phyloP scores from a whole-genome alignment of 2,329 filamentous ascomycete genomes.

The Colletotrichum nymphaeae region DNA sequence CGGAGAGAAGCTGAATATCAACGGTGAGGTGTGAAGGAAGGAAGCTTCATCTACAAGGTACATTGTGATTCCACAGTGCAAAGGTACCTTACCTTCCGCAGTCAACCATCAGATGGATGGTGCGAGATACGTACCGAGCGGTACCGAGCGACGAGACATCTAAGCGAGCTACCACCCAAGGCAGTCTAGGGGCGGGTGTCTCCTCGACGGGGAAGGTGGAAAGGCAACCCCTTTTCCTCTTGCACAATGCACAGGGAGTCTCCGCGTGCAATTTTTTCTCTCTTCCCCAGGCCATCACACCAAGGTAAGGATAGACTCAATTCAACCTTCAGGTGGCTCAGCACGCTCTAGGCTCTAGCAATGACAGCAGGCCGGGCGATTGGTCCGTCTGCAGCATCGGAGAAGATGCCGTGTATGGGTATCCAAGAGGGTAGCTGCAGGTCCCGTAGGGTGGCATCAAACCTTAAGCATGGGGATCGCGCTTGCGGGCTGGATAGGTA shows the following conservation, averaged over 20 bases:
- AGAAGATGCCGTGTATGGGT: neutral
- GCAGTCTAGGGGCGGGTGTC: neutral
- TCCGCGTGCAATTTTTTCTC: neutral
- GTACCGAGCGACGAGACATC: neutral
- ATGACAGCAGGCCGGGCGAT: neutral
- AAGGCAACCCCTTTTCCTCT: slow-evolving; percentile 5
- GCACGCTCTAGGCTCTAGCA: neutral
- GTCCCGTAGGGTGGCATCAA: slow-evolving; percentile 25
- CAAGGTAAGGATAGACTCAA: neutral
- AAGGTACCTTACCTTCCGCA: neutral
- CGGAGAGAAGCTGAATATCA: neutral
- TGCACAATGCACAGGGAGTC: neutral
- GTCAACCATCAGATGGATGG: neutral
- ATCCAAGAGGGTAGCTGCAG: slow-evolving; percentile 2
- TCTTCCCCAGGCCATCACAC: neutral
- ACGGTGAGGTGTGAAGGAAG: neutral
- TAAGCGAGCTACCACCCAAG: neutral
- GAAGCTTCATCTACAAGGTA: neutral
- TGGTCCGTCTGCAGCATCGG: neutral
- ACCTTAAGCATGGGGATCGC: slow-evolving; percentile 27
- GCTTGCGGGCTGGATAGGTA: slow-evolving; percentile 8
- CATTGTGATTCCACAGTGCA: too few species aligned
- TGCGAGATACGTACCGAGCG: neutral
- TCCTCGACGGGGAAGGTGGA: slow-evolving; percentile 5
- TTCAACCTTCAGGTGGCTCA: neutral